These are phyloP conservation scores for Tuber indicum DNA, from an alignment of 495 filamentous ascomycete species.

Conservation along the genomic window DNA sequence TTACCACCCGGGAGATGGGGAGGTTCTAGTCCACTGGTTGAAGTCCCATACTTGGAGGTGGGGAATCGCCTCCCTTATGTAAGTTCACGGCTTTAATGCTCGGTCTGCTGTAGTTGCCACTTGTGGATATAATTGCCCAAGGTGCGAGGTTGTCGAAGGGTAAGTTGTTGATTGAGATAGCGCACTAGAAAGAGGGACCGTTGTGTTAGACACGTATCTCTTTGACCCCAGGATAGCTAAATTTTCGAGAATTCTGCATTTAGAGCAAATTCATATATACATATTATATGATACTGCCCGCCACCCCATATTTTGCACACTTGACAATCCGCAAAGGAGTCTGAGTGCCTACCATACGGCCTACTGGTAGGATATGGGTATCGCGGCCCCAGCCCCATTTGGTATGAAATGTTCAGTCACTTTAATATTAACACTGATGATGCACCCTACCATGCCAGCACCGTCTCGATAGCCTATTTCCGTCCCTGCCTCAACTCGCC, in stretches of 20 bases:
- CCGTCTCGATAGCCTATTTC: background rate
- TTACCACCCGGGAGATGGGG: too few relatives aligned
- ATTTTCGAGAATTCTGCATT: background rate
- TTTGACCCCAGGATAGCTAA: background rate
- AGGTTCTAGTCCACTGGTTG: too few relatives aligned
- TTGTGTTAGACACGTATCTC: background rate
- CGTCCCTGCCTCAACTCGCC: background rate
- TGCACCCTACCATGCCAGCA: rapidly evolving
- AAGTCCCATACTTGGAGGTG: too few relatives aligned
- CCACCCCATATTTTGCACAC: background rate
- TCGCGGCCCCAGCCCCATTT: background rate
- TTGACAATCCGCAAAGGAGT: background rate
- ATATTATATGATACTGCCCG: background rate
- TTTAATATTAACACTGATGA: background rate
- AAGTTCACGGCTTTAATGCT: too few relatives aligned
- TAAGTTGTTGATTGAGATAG: background rate
- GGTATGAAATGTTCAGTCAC: background rate
- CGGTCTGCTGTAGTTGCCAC: background rate
- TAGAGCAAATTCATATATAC: background rate
- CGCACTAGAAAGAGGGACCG: background rate
- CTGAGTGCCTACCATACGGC: background rate
- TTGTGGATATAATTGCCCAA: background rate
- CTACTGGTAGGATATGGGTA: background rate
- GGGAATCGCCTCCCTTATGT: too few relatives aligned
- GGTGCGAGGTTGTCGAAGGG: background rate